Evolutionary conservation across 768 basidiomycete species (phyloP).

Genomic region (Serendipita sp.): DNA sequence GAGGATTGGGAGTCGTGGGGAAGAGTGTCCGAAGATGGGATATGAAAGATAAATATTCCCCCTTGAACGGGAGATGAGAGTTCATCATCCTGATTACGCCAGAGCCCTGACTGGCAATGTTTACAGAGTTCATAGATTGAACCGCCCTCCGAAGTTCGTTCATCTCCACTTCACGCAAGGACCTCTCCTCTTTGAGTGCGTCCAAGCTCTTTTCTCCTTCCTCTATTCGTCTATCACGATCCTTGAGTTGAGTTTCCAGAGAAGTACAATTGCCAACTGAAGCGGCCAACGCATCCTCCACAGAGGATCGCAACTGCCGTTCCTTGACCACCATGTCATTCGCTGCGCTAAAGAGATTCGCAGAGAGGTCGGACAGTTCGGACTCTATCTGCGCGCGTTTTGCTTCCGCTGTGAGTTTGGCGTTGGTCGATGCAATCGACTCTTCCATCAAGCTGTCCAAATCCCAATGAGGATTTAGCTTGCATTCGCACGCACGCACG

Average conservation of each 20-base stretch:
- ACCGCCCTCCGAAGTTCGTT: conserved; percentile 27
- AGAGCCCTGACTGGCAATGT: conserved; percentile 9
- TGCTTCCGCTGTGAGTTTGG: conserved; percentile 37
- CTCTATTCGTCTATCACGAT: conserved; percentile 59
- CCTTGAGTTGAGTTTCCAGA: conserved; percentile 14
- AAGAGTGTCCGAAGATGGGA: conserved; percentile 60
- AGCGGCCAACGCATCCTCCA: not conserved
- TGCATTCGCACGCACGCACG: too few relatives aligned
- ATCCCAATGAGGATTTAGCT: too few relatives aligned
- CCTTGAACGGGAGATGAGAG: conserved; percentile 54
- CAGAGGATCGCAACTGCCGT: conserved; percentile 37
- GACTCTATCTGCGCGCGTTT: conserved; percentile 75
- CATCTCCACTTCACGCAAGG: conserved; percentile 38
- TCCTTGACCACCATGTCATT: conserved; percentile 98
- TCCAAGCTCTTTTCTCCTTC: conserved; percentile 76
- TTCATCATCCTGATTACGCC: conserved; percentile 37
- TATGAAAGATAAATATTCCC: conserved; percentile 63
- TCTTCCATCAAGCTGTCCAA: not conserved
- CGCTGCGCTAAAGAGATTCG: conserved; percentile 76
- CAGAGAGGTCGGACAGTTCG: conserved; percentile 89
- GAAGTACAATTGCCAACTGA: too few relatives aligned
- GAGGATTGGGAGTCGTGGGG: conserved; percentile 40
- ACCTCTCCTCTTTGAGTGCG: conserved; percentile 48
- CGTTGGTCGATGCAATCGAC: not conserved
- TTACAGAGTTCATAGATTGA: not conserved